Evolutionary conservation across 768 basidiomycete species (phyloP).

Genomic region (Solioccasus polychromus): DNA sequence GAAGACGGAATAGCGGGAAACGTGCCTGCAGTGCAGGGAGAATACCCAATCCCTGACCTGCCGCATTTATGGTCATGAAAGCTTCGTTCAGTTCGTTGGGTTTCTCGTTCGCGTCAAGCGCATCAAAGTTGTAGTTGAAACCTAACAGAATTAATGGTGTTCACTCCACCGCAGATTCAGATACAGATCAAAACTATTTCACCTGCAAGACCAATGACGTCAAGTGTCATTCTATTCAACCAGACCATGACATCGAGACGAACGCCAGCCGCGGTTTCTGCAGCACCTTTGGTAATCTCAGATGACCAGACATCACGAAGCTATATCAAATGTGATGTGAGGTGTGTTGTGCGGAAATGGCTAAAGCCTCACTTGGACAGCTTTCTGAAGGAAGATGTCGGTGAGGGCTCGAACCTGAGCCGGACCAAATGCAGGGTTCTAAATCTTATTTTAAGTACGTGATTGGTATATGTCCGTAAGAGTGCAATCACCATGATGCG

Average conservation of each 20-base stretch:
- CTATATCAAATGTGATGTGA: slow-evolving; percentile 5
- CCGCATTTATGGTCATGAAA: slow-evolving; percentile 25
- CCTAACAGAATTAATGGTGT: slow-evolving; percentile 21
- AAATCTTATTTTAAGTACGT: background rate
- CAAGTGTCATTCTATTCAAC: slow-evolving; percentile 35
- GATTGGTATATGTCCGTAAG: background rate
- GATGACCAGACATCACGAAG: slow-evolving; percentile 44
- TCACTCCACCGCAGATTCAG: background rate
- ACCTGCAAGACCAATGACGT: slow-evolving; percentile 36
- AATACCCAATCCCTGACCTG: slow-evolving; percentile 4
- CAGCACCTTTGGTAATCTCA: slow-evolving; percentile 29
- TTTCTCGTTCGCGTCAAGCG: slow-evolving; percentile 23
- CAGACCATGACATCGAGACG: slow-evolving; percentile 32
- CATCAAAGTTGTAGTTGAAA: slow-evolving; percentile 36
- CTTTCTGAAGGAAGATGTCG: slow-evolving; percentile 55
- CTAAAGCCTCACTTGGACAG: slow-evolving; percentile 38
- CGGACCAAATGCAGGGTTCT: slow-evolving; percentile 68
- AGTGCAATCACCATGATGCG: slow-evolving; percentile 23
- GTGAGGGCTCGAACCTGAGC: slow-evolving; percentile 56
- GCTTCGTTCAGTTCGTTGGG: slow-evolving; percentile 32
- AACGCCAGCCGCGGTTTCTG: background rate
- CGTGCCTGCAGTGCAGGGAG: slow-evolving; percentile 33
- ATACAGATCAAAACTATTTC: slow-evolving; percentile 9
- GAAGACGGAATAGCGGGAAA: slow-evolving; percentile 35
- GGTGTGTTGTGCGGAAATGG: background rate